phyloP scores from a whole-genome alignment of 768 basidiomycete species.

The Terana coerulea region DNA sequence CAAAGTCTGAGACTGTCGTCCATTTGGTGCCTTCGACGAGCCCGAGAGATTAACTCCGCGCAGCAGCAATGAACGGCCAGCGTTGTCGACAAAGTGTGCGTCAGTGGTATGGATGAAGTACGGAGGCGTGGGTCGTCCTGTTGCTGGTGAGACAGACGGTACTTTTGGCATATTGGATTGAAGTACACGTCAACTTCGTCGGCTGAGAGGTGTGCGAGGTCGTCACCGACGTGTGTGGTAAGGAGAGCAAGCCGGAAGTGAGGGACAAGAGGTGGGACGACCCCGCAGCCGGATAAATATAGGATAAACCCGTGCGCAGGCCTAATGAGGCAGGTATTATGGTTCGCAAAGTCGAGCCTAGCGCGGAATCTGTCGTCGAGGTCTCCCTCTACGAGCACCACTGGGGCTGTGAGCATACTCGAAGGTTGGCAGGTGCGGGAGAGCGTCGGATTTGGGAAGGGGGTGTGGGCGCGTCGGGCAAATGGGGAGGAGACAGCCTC shows the following conservation, averaged over 20 bases:
- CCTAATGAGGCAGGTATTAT: no score
- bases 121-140: slow-evolving; percentile 42
- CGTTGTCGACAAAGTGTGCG: slow-evolving; percentile 68
- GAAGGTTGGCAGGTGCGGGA: no score
- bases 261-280: background rate
- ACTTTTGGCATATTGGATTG: slow-evolving; percentile 44
- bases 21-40: slow-evolving; percentile 79
- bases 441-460: no score
- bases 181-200: background rate
- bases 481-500: no score
- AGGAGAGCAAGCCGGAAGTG: background rate
- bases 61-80: slow-evolving; percentile 74
- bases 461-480: no score
- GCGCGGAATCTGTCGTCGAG: no score
- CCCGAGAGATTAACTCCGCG: slow-evolving; percentile 96
- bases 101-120: slow-evolving; percentile 64
- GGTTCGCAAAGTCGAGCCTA: no score
- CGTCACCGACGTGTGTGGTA: background rate
- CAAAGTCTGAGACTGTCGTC: slow-evolving; percentile 60
- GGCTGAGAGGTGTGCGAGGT: no score
- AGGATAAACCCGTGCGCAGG: no score
- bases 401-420: no score
- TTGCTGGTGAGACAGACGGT: slow-evolving; percentile 56
- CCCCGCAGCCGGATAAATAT: background rate
- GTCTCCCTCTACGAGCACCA: no score